Evolutionary conservation across 2,329 filamentous ascomycete species (phyloP).

Genomic region (Penicillium sp.): DNA sequence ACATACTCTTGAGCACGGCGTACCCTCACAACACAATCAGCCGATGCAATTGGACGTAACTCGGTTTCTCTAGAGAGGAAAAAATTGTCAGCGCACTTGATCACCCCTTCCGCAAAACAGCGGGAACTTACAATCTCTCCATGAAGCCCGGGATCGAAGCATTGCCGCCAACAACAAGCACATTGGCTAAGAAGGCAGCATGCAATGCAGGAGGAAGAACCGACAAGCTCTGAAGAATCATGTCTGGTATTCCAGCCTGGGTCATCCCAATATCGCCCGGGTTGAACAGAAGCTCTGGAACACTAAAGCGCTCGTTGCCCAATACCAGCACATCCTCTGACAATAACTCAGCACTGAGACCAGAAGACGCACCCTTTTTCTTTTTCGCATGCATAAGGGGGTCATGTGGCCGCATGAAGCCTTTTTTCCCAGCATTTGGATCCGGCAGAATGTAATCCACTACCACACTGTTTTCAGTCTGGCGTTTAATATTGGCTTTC

Average conservation of each 20-base stretch:
- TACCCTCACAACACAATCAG: slow-evolving; percentile 76
- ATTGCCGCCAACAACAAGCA: slow-evolving; percentile 87
- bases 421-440: slow-evolving; percentile 63
- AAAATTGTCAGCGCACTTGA: slow-evolving; percentile 18
- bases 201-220: slow-evolving; percentile 78
- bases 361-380: slow-evolving; percentile 50
- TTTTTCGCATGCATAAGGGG: slow-evolving; percentile 59
- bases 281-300: slow-evolving; percentile 87
- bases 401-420: slow-evolving; percentile 76
- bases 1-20: slow-evolving; percentile 64
- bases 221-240: slow-evolving; percentile 77
- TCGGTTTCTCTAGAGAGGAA: slow-evolving; percentile 57
- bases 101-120: neutral
- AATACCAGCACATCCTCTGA: slow-evolving; percentile 82
- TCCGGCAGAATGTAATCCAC: slow-evolving; percentile 93
- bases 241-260: slow-evolving; percentile 77
- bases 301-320: slow-evolving; percentile 86
- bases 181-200: slow-evolving; percentile 80
- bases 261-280: slow-evolving; percentile 82
- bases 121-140: slow-evolving; percentile 62
- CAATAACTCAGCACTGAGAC: slow-evolving; percentile 47
- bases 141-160: slow-evolving; percentile 78
- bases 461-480: slow-evolving; percentile 56
- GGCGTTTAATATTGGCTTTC: slow-evolving; percentile 66
- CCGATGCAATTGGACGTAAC: slow-evolving; percentile 68